Evolutionary conservation across 108 stramenopile genomes (phyloP), one percentile per base, ranked within the genome.

Genomic region (Cyclostephanos invisitatus): DNA sequence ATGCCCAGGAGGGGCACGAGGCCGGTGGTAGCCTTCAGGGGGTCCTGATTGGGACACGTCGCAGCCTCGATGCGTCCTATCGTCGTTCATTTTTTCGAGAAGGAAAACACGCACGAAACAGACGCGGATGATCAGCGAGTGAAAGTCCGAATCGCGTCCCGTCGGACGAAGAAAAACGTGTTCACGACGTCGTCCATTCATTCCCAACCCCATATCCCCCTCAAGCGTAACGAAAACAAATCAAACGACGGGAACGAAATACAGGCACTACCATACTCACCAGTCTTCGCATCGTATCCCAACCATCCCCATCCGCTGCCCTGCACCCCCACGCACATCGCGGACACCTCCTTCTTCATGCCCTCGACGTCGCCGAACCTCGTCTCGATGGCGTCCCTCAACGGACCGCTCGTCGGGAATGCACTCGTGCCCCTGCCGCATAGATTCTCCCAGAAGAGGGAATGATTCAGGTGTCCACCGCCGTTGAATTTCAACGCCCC

Each of bases 281-380:
- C 89, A 55, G 84, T 91, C 73, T 79, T 83, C 28, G 84, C 62
- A 80, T 98, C 87, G 69, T 87, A 97, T 8, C 94, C 99, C 35
- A 99, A 89, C 99, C 99, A 99, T 53, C 97, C 97, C 99, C 99
- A 99, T 80, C 99, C 99, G 57, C 88, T 90, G 55, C 99, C 99
- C 80, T 98, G 98, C 54, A 99, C 90, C 44, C 88, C 98, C 72
- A 98, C 84, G 17, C 93, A 88, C 62, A 75, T 67, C 35, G 92
- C 91, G 51, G 78, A 78, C 74, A 95, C 22, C 51, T 93, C 81
- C 48, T 77, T 83, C 69, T 95, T 93, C 78, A 97, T 87, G 17
- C 25, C 82, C 4, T 97, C 98, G 37, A 96, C 62, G 50, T 75
- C 67, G 51, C 96, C 96, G 73, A 93, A 99, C 59, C 93, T 78